Evolutionary conservation across 2,329 filamentous ascomycete species (phyloP).

Genomic region (Alternaria brassicicola): DNA sequence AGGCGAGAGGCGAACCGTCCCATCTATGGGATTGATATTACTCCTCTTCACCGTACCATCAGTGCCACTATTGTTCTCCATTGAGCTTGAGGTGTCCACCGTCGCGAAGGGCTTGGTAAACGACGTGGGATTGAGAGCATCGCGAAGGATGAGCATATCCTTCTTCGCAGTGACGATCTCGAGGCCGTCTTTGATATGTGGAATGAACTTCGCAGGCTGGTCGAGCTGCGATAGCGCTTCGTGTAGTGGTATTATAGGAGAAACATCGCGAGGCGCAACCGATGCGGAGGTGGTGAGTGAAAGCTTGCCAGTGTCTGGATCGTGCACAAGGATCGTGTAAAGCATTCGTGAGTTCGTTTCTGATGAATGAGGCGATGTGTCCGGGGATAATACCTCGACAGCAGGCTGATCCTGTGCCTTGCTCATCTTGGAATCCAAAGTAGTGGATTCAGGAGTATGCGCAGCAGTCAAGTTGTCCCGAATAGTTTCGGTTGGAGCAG

Average conservation of each 20-base stretch:
- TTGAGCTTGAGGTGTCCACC: conserved; percentile 1
- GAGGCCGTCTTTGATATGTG: conserved; percentile 32
- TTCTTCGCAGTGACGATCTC: conserved; percentile 38
- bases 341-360: conserved; percentile 9
- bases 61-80: not conserved
- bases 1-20: conserved; percentile 40
- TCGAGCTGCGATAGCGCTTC: conserved; percentile 37
- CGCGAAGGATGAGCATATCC: conserved; percentile 42
- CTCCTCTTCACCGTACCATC: not conserved
- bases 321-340: conserved; percentile 38
- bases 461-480: not conserved
- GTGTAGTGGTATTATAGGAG: conserved; percentile 32
- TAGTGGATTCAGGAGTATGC: not conserved
- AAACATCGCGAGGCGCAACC: conserved; percentile 19
- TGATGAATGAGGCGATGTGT: not conserved
- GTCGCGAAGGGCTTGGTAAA: conserved; percentile 18
- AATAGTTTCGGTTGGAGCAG: not conserved
- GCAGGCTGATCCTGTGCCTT: not conserved
- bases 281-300: conserved; percentile 35
- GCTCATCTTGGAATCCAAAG: not conserved
- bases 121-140: conserved; percentile 11
- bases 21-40: conserved; percentile 45
- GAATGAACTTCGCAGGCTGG: conserved; percentile 38
- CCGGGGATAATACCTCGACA: not conserved
- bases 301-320: conserved; percentile 32